Evolutionary conservation across 2,329 filamentous ascomycete genomes (phyloP).

Genomic region (Cephalotrichum gorgonifer): DNA sequence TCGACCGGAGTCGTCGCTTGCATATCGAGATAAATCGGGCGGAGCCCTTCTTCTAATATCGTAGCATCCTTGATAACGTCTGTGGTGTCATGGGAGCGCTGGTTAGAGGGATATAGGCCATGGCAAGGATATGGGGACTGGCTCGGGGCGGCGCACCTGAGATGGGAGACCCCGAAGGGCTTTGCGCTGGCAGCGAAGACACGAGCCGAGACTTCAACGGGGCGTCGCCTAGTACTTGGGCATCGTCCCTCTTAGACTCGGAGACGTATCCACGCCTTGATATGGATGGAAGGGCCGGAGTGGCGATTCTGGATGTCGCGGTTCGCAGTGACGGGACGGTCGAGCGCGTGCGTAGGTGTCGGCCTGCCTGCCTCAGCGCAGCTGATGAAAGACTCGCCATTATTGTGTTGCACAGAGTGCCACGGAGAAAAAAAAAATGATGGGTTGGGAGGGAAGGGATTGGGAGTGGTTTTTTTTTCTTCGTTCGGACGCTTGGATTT

Average conservation of each 20-base stretch:
- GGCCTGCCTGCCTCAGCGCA: conserved; percentile 66
- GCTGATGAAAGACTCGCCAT: conserved; percentile 60
- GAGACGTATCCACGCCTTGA: conserved; percentile 57
- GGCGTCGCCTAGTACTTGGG: conserved; percentile 72
- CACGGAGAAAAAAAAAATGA: neutral
- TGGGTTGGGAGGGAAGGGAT: neutral
- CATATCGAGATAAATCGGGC: conserved; percentile 97
- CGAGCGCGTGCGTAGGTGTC: conserved; percentile 33
- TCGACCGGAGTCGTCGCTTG: conserved; percentile 95
- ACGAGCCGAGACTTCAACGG: conserved; percentile 50
- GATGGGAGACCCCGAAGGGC: conserved; percentile 7
- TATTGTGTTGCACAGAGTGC: conserved; percentile 6
- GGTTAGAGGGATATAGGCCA: neutral
- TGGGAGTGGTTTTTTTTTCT: neutral
- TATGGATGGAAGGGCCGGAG: conserved; percentile 1
- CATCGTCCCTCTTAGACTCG: conserved; percentile 67
- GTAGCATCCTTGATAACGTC: conserved; percentile 86
- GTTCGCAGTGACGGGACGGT: conserved; percentile 18
- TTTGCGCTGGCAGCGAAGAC: conserved; percentile 6
- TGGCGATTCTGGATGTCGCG: conserved; percentile 8
- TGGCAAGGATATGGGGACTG: neutral
- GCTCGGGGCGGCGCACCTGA: conserved; percentile 2
- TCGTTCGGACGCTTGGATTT: conserved; percentile 1
- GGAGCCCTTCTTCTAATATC: conserved; percentile 81
- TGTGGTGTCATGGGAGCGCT: conserved; percentile 19